Evolutionary conservation across 2,329 filamentous ascomycete genomes (phyloP), one percentile per base, ranked within the genome.

Genomic region (Colletotrichum sp.): DNA sequence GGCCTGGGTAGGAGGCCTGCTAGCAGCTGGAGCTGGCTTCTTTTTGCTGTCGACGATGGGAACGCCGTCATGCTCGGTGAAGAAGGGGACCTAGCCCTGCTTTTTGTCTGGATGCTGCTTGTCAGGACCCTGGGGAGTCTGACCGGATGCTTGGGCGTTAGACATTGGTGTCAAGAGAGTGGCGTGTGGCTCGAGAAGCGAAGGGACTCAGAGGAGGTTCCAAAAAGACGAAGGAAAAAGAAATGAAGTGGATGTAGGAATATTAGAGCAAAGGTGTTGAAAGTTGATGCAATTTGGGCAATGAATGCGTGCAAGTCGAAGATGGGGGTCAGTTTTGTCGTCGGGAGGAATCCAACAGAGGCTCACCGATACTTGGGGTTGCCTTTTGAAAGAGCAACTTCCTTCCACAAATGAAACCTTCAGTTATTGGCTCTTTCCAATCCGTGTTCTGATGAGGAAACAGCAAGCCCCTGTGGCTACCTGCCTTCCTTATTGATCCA

Each of bases 11-110:
- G 31, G 27, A 15, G 18, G 29, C 9, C 43, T 51, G 43, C 43
- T 51, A 51, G 43, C n/a, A 21, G 43, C 43, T 51, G 43, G 43
- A 12, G 11, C 21, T 51, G 43, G 43, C 43, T 51, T 51, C 43
- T 34, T 67, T 5, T 34, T 66, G 36, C 54, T 31, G 12, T 72
- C 69, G 21, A 63, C 21, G 12, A 72, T 66, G 24, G 68, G 72
- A 6, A 33, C 65, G 12, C 57, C 68, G 29, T 72, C 63, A 5
- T 74, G 69, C 24, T 74, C 72, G 8, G 72, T 74, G 8, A 72
- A 67, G 57, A 72, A 63, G 68, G 72, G 69, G 5, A 58, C 33
- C 72, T 74, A 74, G 34, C 63, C 57, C 55, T 74, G 61, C 12
- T 55, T 21, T 21, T 51, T 24, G 13, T 21, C 21, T 6, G 43